Base-by-base conservation (phyloP, 2,329 filamentous ascomycete species). In the Diplodia mutila region DNA sequence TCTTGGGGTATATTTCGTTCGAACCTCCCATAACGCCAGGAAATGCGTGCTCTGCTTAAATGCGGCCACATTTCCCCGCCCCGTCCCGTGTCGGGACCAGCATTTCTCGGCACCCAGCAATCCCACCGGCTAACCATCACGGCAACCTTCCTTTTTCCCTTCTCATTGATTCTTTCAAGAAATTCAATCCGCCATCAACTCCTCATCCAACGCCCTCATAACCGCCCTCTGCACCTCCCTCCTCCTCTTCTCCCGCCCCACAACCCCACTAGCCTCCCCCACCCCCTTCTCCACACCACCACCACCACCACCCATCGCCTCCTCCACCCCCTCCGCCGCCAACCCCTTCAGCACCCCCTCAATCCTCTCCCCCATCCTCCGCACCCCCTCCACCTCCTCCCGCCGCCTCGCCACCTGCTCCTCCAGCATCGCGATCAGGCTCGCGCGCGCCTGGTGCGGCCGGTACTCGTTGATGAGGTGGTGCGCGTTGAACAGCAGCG, bases 381-480 rank as follows among this genome's bases (percentile, higher is more conserved):
- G 84, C 54, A 93, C 87, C 3, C 85, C 87, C 39, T 87, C 84
- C 1, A 93, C 93, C 79, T 97, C 93, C 66, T 86, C 86, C 71
- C 86, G 87, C 66, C 90, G 90, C 72, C 84, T 85, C 72, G 92
- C 89, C 34, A 97, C 81, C 74, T 94, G 91, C 71, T 91, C 90
- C 79, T 97, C 91, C 91, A 97, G 93, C 83, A 94, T 87, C 71
- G 90, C 81, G 37, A 97, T 97, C 68, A 97, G 83, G 32, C 90
- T 93, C 81, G 97, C 94, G 53, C 94, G 83, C 27, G 94, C 93
- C 80, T 98, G 94, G 77, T 97, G 94, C 11, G 94, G 94, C 37
- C 94, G 87, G 80, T 97, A 98, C 78, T 97, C 90, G 78, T 99
- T 99, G 71, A 98, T 88, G 65, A 97, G 85, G 75, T 96, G 92